Evolutionary conservation across 192 early-diverging fungal species (phyloP).

Genomic region (Rhizoclosmatium sp.): DNA sequence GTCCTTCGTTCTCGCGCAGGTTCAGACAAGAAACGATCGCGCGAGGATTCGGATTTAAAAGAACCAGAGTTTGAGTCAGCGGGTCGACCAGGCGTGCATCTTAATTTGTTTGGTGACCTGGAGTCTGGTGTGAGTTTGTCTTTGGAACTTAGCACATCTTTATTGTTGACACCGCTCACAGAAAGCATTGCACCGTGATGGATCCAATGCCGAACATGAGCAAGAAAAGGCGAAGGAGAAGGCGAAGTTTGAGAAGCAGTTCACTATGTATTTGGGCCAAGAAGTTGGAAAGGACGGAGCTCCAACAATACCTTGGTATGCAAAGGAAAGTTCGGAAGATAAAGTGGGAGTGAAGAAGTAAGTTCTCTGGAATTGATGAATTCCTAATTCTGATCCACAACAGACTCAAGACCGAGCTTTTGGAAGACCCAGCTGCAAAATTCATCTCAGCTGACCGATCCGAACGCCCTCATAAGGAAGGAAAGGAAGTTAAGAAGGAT

Average conservation of each 20-base stretch:
- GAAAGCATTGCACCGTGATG: constrained; percentile 7
- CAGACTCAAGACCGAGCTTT: neutral
- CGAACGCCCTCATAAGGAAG: neutral
- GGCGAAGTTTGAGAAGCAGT: constrained; percentile 61
- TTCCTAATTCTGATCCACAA: neutral
- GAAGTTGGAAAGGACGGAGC: constrained; percentile 38
- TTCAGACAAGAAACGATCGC: constrained; percentile 24
- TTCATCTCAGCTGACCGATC: constrained; percentile 4
- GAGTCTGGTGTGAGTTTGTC: constrained; percentile 52
- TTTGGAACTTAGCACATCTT: neutral
- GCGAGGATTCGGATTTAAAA: constrained; percentile 9
- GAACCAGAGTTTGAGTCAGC: constrained; percentile 8
- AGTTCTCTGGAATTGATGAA: neutral
- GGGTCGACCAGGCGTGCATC: constrained; percentile 42
- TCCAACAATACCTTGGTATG: constrained; percentile 46
- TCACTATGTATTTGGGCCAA: constrained; percentile 72
- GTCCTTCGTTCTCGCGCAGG: constrained; percentile 59
- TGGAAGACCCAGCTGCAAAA: constrained; percentile 19
- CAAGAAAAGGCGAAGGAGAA: constrained; percentile 63
- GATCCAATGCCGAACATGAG: constrained; percentile 62
- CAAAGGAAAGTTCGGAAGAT: neutral
- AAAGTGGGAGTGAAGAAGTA: neutral
- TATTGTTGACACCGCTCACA: neutral
- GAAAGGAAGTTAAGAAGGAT: neutral
- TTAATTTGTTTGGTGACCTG: constrained; percentile 68